Base-by-base conservation (phyloP, 768 basidiomycete genomes). In the Leucosporidium scottii region DNA sequence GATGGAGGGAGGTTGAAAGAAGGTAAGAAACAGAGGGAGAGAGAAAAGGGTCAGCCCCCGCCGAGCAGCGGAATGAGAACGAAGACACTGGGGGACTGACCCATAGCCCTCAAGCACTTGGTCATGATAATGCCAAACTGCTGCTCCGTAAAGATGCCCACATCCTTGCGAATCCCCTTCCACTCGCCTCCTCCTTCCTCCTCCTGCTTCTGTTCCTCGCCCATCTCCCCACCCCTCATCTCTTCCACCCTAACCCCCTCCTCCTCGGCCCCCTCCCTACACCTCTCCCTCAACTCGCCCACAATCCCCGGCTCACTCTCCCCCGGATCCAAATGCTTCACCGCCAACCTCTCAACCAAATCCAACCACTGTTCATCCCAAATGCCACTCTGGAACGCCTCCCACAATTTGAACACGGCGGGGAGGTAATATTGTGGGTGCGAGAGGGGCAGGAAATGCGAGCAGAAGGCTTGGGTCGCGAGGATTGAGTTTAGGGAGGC, bases 321-420 rank as follows among this genome's bases (percentile, higher is more conserved):
- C 51, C 84, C 81, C 61, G 91, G 86, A 74, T 88, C 86, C 70
- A 89, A 83, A 79, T 94, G 92, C 79, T 87, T 82, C 77, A 91
- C 87, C 63, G 87, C 81, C 56, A 94, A 82, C 74, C 83, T 83
- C 34, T 90, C 82, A 67, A 93, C 83, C 76, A 94, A 88, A 65
- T 89, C 84, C 69, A 93, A 82, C 85, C 91, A 90, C 77, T 91
- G 84, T 75, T 91, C 91, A 81, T 93, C 91, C 80, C 86, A 93
- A 78, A 87, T 84, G 77, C 89, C 89, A 65, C 89, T 90, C 80
- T 92, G 91, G 75, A 93, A 81, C 18, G 89, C 87, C 78, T 89
- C 87, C 90, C 91, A 93, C 56, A 91, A 75, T 62, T 87, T 86
- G 80, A 93, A 89, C 62, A 92, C 76, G 85, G 87, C 62, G 86